phyloP scores from a whole-genome alignment of 371 early-diverging fungal species.

The Circinella umbellata region DNA sequence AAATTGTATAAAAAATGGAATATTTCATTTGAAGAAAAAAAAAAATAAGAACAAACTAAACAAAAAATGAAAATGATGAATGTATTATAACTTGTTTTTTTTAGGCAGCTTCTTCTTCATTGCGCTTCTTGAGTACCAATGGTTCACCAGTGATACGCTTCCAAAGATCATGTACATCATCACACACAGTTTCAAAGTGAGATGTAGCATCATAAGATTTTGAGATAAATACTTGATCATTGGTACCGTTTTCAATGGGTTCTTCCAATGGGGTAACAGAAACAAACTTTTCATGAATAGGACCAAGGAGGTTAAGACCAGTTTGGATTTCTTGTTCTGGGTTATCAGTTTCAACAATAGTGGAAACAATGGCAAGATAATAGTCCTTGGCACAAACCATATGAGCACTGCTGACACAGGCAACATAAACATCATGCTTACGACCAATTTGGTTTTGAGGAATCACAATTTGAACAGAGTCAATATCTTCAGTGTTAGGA shows the following conservation, averaged over 20 bases:
- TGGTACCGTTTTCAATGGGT: slow-evolving; percentile 84
- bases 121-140: slow-evolving; percentile 72
- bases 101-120: slow-evolving; percentile 57
- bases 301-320: slow-evolving; percentile 89
- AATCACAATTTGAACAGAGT: slow-evolving; percentile 96
- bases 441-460: slow-evolving; percentile 96
- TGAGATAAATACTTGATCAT: slow-evolving; percentile 88
- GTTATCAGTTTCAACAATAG: slow-evolving; percentile 87
- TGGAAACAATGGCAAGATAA: slow-evolving; percentile 94
- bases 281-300: slow-evolving; percentile 91
- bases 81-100: not conserved
- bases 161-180: slow-evolving; percentile 95
- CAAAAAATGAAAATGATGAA: not conserved
- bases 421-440: slow-evolving; percentile 95
- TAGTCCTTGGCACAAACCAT: slow-evolving; percentile 88
- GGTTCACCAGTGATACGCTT: slow-evolving; percentile 92
- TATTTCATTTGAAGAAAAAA: not conserved
- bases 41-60: not conserved
- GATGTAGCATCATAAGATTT: slow-evolving; percentile 98
- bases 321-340: slow-evolving; percentile 90
- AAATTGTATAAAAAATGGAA: not conserved
- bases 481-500: slow-evolving; percentile 88
- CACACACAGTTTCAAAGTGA: slow-evolving; percentile 98
- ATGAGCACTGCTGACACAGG: slow-evolving; percentile 89
- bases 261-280: slow-evolving; percentile 83